These are phyloP conservation scores for Kwoniella sp. DNA, from an alignment of 768 basidiomycete genomes.

Conservation along the genomic window DNA sequence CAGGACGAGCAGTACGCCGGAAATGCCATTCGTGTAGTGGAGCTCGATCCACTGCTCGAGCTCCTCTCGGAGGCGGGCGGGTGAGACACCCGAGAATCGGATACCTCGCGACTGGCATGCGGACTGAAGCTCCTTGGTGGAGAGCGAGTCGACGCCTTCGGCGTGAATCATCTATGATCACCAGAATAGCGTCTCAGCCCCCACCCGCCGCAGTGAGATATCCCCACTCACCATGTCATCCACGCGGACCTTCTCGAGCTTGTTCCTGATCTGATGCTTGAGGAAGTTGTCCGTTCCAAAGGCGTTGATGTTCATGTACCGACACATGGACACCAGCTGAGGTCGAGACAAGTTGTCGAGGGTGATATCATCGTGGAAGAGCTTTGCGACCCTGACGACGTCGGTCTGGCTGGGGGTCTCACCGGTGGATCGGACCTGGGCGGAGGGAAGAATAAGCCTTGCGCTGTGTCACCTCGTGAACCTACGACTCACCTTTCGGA, in stretches of 20 bases:
- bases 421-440: conserved; percentile 86
- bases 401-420: conserved; percentile 85
- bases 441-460: too few relatives aligned
- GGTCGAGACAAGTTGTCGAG: conserved; percentile 96
- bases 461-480: neutral
- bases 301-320: conserved; percentile 97
- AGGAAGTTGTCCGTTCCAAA: conserved; percentile 99
- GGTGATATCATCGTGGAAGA: conserved; percentile 96
- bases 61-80: conserved; percentile 82
- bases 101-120: conserved; percentile 94
- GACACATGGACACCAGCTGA: conserved; percentile 94
- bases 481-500: conserved; percentile 69
- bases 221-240: conserved; percentile 64
- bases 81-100: conserved; percentile 78
- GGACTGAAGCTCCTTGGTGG: conserved; percentile 83
- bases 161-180: conserved; percentile 73
- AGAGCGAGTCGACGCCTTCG: conserved; percentile 86
- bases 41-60: conserved; percentile 86
- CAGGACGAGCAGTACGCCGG: conserved; percentile 89
- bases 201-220: too few relatives aligned
- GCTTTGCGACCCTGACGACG: conserved; percentile 87
- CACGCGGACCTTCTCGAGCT: conserved; percentile 73
- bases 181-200: neutral
- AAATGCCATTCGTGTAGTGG: conserved; percentile 84
- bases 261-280: conserved; percentile 78